Percentiles rank a stretch among this genome's conserved stretches.
Conservation (phyloP, 345 rosid genomes). For the Rubroshorea leprosula region DNA sequence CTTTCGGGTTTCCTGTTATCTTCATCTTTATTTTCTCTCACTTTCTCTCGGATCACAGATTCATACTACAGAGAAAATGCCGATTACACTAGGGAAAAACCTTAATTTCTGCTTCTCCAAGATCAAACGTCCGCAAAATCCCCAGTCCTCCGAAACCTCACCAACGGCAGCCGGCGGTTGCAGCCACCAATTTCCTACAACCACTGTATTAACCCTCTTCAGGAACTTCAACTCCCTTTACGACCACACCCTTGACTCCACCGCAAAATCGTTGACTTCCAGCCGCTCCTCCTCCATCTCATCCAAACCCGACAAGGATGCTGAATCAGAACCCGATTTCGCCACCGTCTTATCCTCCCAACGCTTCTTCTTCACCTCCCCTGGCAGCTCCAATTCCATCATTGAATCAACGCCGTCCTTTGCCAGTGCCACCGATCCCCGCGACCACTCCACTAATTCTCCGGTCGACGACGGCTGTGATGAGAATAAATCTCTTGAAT, state of each 20-base stretch:
- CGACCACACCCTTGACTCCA: conserved; percentile 20
- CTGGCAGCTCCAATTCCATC: conserved; percentile 89
- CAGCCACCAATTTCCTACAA: conserved; percentile 6
- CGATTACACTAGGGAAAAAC: conserved; percentile 31
- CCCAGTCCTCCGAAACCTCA: conserved; percentile 12
- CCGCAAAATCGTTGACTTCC: conserved; percentile 16
- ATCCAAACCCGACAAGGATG: conserved; percentile 18
- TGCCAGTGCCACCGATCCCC: neutral
- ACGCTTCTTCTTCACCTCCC: conserved; percentile 89
- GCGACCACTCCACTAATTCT: neutral
- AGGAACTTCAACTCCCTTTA: conserved; percentile 45
- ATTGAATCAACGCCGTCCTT: conserved; percentile 42
- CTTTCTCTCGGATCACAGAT: neutral
- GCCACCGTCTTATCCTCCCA: conserved; percentile 65
- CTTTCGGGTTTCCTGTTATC: too few species aligned
- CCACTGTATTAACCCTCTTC: conserved; percentile 21
- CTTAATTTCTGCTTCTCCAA: conserved; percentile 54
- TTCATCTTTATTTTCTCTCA: neutral
- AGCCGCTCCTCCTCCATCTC: conserved; percentile 2
- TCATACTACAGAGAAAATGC: conserved; percentile 16
- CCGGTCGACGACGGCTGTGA: too few species aligned
- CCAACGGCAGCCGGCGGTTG: conserved; percentile 9
- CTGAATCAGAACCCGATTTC: conserved; percentile 54
- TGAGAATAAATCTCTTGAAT: neutral
- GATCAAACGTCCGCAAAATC: conserved; percentile 26